A percentile compares a stretch with the other conserved stretches of the same genome.
Conservation (phyloP, 2,329 filamentous ascomycete species). For the Fusarium chuoi region DNA sequence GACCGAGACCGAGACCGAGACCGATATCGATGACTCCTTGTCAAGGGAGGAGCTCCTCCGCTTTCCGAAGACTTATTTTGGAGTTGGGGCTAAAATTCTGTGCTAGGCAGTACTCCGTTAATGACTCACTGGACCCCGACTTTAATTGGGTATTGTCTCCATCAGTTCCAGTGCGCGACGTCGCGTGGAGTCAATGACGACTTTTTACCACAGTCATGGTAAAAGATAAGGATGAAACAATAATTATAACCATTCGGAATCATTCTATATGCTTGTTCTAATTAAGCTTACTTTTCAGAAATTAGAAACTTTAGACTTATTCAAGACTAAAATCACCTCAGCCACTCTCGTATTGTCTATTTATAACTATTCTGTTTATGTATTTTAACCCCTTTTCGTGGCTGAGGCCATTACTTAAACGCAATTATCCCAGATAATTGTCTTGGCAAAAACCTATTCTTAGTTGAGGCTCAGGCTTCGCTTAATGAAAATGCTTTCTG, state of each 20-base stretch:
- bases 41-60: neutral
- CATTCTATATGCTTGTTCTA: no score
- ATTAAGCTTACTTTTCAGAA: neutral
- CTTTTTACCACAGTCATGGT: neutral
- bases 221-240: neutral
- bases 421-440: neutral
- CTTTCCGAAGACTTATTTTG: no score
- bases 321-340: neutral
- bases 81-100: neutral
- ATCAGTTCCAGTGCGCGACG: neutral
- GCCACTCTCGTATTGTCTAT: neutral
- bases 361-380: neutral
- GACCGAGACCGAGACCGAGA: neutral
- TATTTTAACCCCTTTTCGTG: neutral
- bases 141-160: neutral
- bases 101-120: fast-evolving
- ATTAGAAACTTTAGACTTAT: neutral
- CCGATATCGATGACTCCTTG: neutral
- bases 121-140: neutral
- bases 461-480: neutral
- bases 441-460: neutral
- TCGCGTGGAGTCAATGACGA: neutral
- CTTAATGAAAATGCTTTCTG: neutral
- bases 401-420: neutral
- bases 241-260: no score